Percentiles rank a stretch among this genome's conserved stretches.
Evolutionary conservation across 2,329 filamentous ascomycete genomes (phyloP).

Genomic region (Colletotrichum aenigma): DNA sequence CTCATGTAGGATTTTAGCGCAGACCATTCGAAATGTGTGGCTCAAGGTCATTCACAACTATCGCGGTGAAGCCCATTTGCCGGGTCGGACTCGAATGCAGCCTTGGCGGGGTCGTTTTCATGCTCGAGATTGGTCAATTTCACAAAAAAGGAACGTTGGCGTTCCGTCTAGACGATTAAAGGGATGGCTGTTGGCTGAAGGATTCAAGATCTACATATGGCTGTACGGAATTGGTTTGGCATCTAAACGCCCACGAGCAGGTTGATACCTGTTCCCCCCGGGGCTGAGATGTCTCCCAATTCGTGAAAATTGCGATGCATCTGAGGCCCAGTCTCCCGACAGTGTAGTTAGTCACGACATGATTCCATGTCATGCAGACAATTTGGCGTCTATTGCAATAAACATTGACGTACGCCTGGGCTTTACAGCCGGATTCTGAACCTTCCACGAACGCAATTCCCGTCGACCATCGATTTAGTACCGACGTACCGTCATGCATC

Average conservation of each 20-base stretch:
- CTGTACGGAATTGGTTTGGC: neutral
- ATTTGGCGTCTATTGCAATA: neutral
- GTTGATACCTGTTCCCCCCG: fast-evolving
- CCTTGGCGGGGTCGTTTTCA: neutral
- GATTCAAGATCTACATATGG: neutral
- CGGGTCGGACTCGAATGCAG: neutral
- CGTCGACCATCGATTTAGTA: neutral
- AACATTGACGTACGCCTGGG: neutral
- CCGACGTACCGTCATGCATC: neutral
- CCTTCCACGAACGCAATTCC: neutral
- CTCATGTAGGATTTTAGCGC: neutral
- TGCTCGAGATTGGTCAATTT: neutral
- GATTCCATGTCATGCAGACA: neutral
- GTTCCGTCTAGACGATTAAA: neutral
- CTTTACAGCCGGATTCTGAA: neutral
- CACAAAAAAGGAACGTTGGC: neutral
- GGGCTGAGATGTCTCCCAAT: neutral
- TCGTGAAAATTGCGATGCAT: neutral
- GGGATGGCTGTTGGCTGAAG: neutral
- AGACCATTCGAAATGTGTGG: neutral
- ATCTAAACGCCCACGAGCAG: neutral
- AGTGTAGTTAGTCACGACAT: neutral
- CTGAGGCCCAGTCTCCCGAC: neutral
- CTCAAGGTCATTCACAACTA: too few species aligned
- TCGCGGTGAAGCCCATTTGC: neutral